Evolutionary conservation across 2,329 filamentous ascomycete genomes (phyloP), one percentile per base, ranked within the genome.

Genomic region (Pestalotiopsis sp.): DNA sequence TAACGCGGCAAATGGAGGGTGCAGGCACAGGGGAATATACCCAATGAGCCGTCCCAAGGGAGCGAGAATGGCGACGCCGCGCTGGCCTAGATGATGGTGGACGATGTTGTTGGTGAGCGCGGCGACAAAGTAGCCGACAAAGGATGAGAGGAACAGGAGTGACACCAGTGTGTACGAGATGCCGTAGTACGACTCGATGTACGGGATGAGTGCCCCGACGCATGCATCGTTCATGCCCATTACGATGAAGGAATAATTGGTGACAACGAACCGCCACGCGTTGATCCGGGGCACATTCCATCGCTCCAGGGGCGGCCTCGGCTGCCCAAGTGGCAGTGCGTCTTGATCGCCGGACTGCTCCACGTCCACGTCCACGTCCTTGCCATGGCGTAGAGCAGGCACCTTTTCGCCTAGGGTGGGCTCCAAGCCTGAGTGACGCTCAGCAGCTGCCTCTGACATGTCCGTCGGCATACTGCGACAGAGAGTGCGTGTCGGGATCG

Each of bases 211-310:
- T 58, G 85, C 82, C 57, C 90, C 90, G 59, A 89, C 84, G 27
- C 87, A 87, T 11, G 87, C 91, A 79, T 93, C 91, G 73, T 91
- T 92, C 80, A 90, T 86, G 6, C 91, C 91, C 82, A 92, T 87
- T 39, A 92, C 82, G 23, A 90, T 80, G 71, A 93, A 89, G 4
- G 86, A 85, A 78, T 87, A 88, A 73, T 90, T 88, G 3, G 88
- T 86, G 0, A 87, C 83, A 45, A 87, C 78, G 60, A 88, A 87
- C 52, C 90, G 86, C 72, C 82, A 89, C 4, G 87, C 79, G 75
- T 91, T 93, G 57, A 83, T 81, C 9, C 80, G 77, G 0, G 91
- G 86, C n/a, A 81, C 79, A 73, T 92, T 92, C 92, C 91, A 93
- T 77, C 77, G 81, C 74, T 91, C 86, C 17, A 82, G 74, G 3